Base-by-base conservation (phyloP, 257 asterid genomes). In the Gardenia jasminoides region DNA sequence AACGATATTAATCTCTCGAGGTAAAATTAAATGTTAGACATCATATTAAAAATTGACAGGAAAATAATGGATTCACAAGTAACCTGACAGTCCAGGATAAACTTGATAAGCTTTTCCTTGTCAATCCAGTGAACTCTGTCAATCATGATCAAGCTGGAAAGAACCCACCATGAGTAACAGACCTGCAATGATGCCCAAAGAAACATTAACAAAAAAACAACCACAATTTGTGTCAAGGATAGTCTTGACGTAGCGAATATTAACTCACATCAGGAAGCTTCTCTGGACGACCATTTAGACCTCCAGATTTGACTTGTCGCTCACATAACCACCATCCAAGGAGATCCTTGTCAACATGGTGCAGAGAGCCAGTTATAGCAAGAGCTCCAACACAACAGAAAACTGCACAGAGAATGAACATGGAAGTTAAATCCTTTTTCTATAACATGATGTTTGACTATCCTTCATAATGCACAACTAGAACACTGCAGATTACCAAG, bases 91-190 rank as follows among this genome's bases (percentile, higher is more conserved):
- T 92, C 96, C 91, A 95, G 85, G 84, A 95, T 93, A 87, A 93
- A 93, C 62, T 81, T 83, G 69, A 86, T 84, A 79, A 95, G 98
- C 86, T 92, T 95, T 59, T 79, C 87, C 84, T 92, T 92, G 87
- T 93, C 96, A 64, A 95, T 92, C 97, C 99, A 93, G 78, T 93
- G 98, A 82, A 90, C 97, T 80, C 98, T 86, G 80, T 92, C 97
- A 3, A 95, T 95, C 92, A 95, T 90, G 84, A 90, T 92, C 85
- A 95, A 92, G 79, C 99, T 93, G 74, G 93, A 87, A 70, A 95
- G 97, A 78, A 95, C 99, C 99, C 98, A 95, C 99, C 99, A 95
- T 7, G 99, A 92, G 84, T 95, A 95, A 91, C 99, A 93, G 15
- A 95, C 99, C 99, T 95, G 90, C n/a, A 75, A 50, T 80, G 43